phyloP scores from a whole-genome alignment of 2,329 filamentous ascomycete species.

The Thielaviopsis euricoi region DNA sequence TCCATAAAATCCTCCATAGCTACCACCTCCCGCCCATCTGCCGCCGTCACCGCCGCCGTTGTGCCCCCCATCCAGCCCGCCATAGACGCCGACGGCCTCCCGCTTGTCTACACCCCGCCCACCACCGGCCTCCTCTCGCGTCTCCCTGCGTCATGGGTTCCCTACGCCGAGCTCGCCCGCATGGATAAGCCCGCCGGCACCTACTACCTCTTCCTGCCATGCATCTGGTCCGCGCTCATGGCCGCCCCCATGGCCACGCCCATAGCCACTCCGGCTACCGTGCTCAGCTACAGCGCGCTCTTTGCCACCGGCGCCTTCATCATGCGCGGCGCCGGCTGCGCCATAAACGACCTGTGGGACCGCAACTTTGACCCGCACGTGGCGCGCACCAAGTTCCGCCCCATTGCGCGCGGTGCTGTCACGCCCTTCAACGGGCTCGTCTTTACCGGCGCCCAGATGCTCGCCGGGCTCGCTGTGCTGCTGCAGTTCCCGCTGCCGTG shows the following conservation, averaged over 20 bases:
- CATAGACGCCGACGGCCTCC: slow-evolving; percentile 8
- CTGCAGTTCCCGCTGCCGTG: slow-evolving; percentile 60
- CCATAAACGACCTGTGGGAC: slow-evolving; percentile 85
- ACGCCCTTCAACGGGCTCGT: slow-evolving; percentile 53
- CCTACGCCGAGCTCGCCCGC: slow-evolving; percentile 68
- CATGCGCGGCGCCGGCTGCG: slow-evolving; percentile 78
- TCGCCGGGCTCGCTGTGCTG: slow-evolving; percentile 56
- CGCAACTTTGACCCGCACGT: slow-evolving; percentile 73
- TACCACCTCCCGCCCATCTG: background rate
- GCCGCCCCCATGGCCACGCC: slow-evolving; percentile 54
- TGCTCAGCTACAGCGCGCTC: slow-evolving; percentile 47
- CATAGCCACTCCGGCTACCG: slow-evolving; percentile 40
- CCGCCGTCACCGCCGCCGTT: background rate
- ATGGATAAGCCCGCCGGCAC: slow-evolving; percentile 69
- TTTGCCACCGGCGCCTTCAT: slow-evolving; percentile 65
- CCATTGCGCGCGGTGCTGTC: slow-evolving; percentile 65
- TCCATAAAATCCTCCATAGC: background rate
- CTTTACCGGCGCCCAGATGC: slow-evolving; percentile 59
- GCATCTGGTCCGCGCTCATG: slow-evolving; percentile 67
- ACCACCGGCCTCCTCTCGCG: slow-evolving; percentile 52
- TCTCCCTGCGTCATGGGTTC: slow-evolving; percentile 54
- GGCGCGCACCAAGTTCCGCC: slow-evolving; percentile 56
- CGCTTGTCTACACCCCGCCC: slow-evolving; percentile 45
- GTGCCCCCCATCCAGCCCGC: background rate
- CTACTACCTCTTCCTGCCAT: slow-evolving; percentile 75